phyloP scores from a whole-genome alignment of 75 land plant genomes.

The Sequoiadendron giganteum region DNA sequence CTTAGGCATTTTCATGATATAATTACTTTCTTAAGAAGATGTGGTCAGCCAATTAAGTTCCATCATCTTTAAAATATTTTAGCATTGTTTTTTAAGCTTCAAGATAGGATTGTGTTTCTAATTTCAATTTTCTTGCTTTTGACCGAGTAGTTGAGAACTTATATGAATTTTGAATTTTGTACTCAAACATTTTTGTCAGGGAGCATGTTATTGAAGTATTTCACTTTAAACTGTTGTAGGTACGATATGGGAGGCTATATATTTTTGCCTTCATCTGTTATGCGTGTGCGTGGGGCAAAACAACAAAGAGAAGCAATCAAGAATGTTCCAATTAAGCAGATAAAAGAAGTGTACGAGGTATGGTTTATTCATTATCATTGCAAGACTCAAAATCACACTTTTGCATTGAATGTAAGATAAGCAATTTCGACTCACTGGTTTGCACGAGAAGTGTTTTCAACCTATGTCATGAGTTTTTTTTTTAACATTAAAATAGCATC shows the following conservation, averaged over 20 bases:
- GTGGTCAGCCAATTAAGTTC: neutral
- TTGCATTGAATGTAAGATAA: neutral
- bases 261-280: constrained; percentile 70
- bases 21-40: neutral
- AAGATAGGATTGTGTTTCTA: neutral
- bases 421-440: neutral
- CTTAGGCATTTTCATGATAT: neutral
- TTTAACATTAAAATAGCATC: neutral
- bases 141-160: neutral
- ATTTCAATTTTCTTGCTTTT: neutral
- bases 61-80: neutral
- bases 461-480: neutral
- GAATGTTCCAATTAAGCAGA: constrained; percentile 48
- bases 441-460: neutral
- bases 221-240: constrained; percentile 27
- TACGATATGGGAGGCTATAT: constrained; percentile 80
- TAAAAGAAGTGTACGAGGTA: constrained; percentile 69
- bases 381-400: neutral
- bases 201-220: neutral
- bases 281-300: constrained; percentile 90
- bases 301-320: constrained; percentile 77
- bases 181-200: neutral
- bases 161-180: neutral
- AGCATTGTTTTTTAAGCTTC: neutral
- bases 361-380: neutral